Evolutionary conservation across 148 eudicot genomes (phyloP).

Genomic region (Dianthus caryophyllus): DNA sequence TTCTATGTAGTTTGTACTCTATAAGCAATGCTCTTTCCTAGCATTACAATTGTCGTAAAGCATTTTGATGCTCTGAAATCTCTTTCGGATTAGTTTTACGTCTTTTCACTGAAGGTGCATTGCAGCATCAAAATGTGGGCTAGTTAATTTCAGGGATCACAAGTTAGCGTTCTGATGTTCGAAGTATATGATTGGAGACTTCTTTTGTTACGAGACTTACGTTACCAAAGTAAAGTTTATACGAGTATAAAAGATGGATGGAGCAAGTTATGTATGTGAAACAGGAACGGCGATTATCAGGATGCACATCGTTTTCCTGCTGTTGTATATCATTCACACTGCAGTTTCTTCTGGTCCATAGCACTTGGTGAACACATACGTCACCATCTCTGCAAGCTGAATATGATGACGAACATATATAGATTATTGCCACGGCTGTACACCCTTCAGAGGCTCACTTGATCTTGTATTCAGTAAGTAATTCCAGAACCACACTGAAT

Average conservation of each 20-base stretch:
- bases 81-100: too few relatives aligned
- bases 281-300: too few relatives aligned
- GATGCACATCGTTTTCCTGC: background rate
- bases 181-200: background rate
- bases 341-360: background rate
- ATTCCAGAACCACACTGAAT: background rate
- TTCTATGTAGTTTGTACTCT: too few relatives aligned
- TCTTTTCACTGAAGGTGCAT: too few relatives aligned
- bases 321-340: background rate
- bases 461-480: background rate
- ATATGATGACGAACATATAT: too few relatives aligned
- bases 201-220: background rate
- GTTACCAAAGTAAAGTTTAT: background rate
- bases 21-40: too few relatives aligned
- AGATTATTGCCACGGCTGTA: background rate
- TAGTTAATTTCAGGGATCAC: too few relatives aligned
- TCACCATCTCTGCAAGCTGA: background rate
- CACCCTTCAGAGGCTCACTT: conserved; percentile 3
- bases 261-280: background rate
- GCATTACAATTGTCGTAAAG: too few relatives aligned
- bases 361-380: background rate
- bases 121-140: too few relatives aligned
- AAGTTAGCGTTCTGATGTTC: conserved; percentile 3
- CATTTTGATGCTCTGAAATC: too few relatives aligned
- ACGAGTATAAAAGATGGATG: background rate